Evolutionary conservation across 2,329 filamentous ascomycete species (phyloP), one percentile per base, ranked within the genome.

Genomic region (Alternaria hordeiaustralica): DNA sequence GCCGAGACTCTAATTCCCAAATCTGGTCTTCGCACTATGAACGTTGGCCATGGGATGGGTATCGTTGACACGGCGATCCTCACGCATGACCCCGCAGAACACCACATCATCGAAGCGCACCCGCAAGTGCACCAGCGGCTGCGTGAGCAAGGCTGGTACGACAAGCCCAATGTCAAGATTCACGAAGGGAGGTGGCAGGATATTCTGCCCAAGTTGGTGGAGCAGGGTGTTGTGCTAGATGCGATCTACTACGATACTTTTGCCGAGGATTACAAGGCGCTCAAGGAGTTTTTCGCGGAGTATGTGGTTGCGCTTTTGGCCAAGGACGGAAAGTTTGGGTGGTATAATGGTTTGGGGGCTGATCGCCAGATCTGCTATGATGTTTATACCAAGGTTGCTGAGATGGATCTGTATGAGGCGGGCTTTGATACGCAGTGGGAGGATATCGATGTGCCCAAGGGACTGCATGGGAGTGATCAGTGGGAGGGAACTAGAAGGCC

Each of bases 1-100:
- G 92, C 93, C 49, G 86, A 90, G 65, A 86, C 88, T 13, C 83
- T 96, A 1, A 83, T 90, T 1, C 84, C 90, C 6, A 83, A 83
- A 44, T 57, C 76, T 0, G 91, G 90, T 2, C 87, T 91, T 68
- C 87, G 89, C 49, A 88, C 96, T 41, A 87, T 97, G 65, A 97
- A 97, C 76, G 89, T 97, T 61, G 94, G 94, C 6, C 94, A 96
- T 72, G 94, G 93, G 6, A 96, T 97, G 92, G 93, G 93, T 46
- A 97, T 97, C 63, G 87, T 97, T 58, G 93, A 97, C 77, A 84
- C 84, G 55, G 89, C 94, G 80, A 92, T 97, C 70, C 88, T 91
- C 63, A 86, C 85, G 11, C 89, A 90, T 18, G 82, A 84, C 18
- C 93, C 93, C 0, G 81, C 87, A 0, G 83, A 85, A 8, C 93